These are phyloP conservation scores for Seiridium unicorne DNA, from an alignment of 2,329 filamentous ascomycete species.

Conservation along the genomic window DNA sequence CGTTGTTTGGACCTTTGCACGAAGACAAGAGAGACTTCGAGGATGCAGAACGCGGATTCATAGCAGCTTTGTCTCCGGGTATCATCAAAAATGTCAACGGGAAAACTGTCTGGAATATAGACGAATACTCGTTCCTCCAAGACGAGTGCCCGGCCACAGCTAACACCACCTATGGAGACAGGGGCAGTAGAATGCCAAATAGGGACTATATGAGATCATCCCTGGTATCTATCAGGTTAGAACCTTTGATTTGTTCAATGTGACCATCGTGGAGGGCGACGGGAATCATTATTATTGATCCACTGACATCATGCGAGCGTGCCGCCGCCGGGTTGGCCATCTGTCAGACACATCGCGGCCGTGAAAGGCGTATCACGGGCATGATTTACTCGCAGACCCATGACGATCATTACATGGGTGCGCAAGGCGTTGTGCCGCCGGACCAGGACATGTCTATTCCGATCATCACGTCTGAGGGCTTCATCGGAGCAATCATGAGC, in stretches of 20 bases:
- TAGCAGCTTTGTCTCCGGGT: constrained; percentile 9
- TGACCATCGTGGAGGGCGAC: constrained; percentile 35
- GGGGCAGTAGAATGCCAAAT: constrained; percentile 24
- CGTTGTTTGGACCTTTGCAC: not conserved
- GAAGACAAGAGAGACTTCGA: constrained; percentile 14
- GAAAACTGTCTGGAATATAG: constrained; percentile 24
- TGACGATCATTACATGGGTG: constrained; percentile 35
- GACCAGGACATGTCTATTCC: constrained; percentile 13
- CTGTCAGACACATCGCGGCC: constrained; percentile 27
- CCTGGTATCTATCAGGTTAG: constrained; percentile 37
- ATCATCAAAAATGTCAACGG: constrained; percentile 12
- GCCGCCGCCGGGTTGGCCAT: constrained; percentile 30
- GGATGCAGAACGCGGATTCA: constrained; percentile 14
- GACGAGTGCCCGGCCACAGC: constrained; percentile 23
- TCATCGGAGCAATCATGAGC: constrained; percentile 33
- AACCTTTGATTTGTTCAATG: constrained; percentile 38
- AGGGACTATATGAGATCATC: constrained; percentile 33
- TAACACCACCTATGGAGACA: constrained; percentile 34
- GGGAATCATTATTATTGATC: constrained; percentile 37
- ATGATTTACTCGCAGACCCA: constrained; percentile 41
- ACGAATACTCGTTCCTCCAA: constrained; percentile 29
- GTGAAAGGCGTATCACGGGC: constrained; percentile 23
- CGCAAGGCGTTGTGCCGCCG: constrained; percentile 16
- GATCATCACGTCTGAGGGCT: constrained; percentile 35
- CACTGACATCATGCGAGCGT: constrained; percentile 33